Conservation (phyloP, 345 rosid species). For the Pelargonium nanum region DNA sequence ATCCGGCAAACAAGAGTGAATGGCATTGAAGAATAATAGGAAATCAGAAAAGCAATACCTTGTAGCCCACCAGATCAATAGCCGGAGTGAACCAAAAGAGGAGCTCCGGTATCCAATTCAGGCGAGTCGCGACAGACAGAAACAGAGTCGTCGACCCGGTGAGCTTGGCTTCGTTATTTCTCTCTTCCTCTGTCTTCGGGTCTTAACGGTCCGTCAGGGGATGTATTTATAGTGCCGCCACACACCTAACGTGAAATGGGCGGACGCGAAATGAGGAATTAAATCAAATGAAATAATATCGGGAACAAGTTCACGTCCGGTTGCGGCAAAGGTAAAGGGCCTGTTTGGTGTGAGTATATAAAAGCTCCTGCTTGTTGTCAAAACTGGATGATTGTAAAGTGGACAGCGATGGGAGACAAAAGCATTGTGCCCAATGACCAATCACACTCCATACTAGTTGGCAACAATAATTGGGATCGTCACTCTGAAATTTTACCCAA, state of each 20-base stretch:
- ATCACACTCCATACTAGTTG: neutral
- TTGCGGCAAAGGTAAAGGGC: neutral
- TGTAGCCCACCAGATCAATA: conserved; percentile 8
- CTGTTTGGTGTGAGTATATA: conserved; percentile 11
- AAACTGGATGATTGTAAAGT: neutral
- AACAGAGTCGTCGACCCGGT: conserved; percentile 16
- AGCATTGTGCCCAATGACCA: neutral
- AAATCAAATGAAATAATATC: neutral
- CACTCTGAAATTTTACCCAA: too few species aligned
- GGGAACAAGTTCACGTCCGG: conserved; percentile 6
- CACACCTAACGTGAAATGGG: neutral
- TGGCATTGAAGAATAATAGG: neutral
- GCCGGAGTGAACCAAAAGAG: neutral
- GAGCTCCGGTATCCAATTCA: conserved; percentile 5
- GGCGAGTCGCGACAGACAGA: conserved; percentile 9
- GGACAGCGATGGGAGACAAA: neutral
- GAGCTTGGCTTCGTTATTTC: neutral
- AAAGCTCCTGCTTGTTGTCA: conserved; percentile 13
- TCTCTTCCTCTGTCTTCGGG: neutral
- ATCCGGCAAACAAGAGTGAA: conserved; percentile 1
- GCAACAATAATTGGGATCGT: neutral
- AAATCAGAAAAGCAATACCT: conserved; percentile 8
- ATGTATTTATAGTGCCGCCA: conserved; percentile 5
- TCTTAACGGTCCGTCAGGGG: neutral
- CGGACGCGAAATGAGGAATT: neutral